Conservation (phyloP, 345 rosid species). For the Euphorbia peplus region DNA sequence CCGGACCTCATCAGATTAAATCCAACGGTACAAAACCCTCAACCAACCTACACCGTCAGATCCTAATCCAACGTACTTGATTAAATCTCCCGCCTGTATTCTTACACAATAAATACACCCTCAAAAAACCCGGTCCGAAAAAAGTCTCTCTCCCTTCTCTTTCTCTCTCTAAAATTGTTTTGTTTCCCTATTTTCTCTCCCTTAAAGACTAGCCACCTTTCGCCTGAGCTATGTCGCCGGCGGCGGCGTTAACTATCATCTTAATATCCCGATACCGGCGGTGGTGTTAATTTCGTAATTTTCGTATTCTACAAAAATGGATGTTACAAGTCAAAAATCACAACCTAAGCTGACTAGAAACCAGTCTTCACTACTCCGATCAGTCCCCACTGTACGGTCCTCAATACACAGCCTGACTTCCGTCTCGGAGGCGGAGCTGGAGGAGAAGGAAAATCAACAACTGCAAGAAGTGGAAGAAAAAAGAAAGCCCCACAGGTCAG, state of each 20-base stretch:
- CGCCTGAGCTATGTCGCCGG: constrained; percentile 47
- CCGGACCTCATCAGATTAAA: constrained; percentile 33
- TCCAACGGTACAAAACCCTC: constrained; percentile 42
- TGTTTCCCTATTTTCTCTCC: constrained; percentile 15
- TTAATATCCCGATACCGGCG: constrained; percentile 57
- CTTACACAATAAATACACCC: constrained; percentile 31
- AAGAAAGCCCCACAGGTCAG: constrained; percentile 26
- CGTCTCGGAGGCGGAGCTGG: constrained; percentile 52
- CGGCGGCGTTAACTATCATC: constrained; percentile 27
- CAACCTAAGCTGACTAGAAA: constrained; percentile 73
- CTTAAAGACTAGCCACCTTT: not conserved
- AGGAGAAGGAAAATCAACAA: not conserved
- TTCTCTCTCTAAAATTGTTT: constrained; percentile 5
- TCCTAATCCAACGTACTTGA: constrained; percentile 45
- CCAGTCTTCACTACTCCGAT: constrained; percentile 77
- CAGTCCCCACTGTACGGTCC: constrained; percentile 78
- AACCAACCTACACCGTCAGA: constrained; percentile 23
- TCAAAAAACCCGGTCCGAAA: constrained; percentile 29
- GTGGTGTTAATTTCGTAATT: constrained; percentile 16
- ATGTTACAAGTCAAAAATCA: constrained; percentile 52
- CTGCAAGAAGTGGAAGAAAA: constrained; percentile 32
- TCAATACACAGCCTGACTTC: constrained; percentile 80
- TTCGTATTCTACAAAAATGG: constrained; percentile 40
- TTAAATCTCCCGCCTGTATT: constrained; percentile 37
- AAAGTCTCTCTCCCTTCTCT: not conserved